Conservation (phyloP, 139 green algal genomes). For the Chara braunii region DNA sequence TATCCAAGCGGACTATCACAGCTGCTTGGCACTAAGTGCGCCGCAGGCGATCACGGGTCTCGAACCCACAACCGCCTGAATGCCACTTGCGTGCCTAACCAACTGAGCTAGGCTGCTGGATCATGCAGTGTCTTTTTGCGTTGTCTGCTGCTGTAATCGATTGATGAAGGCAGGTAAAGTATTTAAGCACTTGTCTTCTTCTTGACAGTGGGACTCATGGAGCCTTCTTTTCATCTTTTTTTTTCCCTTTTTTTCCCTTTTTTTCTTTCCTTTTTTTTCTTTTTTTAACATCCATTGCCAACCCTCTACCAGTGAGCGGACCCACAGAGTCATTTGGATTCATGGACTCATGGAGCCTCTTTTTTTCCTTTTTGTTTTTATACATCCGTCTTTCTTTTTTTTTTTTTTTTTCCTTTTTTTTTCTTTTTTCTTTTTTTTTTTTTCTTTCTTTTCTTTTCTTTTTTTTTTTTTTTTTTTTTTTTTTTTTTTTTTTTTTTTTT, state of each 20-base stretch:
- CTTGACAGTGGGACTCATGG: neutral
- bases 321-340: too few species aligned
- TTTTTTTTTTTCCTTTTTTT: neutral
- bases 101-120: too few species aligned
- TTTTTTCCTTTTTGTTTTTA: neutral
- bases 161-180: neutral
- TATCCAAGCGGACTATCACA: too few species aligned
- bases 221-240: neutral
- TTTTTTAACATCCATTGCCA: too few species aligned
- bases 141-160: neutral
- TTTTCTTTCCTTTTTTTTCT: neutral
- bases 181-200: constrained; percentile 3
- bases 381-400: neutral
- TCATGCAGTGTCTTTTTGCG: neutral
- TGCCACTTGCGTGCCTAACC: too few species aligned
- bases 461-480: neutral
- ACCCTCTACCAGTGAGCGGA: too few species aligned
- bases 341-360: too few species aligned
- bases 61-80: too few species aligned
- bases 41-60: too few species aligned
- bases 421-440: neutral
- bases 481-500: neutral
- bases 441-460: neutral
- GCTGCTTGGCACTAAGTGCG: too few species aligned
- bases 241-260: neutral